Base-by-base conservation (phyloP, 768 basidiomycete species). In the Chlorophyllum brunneum region DNA sequence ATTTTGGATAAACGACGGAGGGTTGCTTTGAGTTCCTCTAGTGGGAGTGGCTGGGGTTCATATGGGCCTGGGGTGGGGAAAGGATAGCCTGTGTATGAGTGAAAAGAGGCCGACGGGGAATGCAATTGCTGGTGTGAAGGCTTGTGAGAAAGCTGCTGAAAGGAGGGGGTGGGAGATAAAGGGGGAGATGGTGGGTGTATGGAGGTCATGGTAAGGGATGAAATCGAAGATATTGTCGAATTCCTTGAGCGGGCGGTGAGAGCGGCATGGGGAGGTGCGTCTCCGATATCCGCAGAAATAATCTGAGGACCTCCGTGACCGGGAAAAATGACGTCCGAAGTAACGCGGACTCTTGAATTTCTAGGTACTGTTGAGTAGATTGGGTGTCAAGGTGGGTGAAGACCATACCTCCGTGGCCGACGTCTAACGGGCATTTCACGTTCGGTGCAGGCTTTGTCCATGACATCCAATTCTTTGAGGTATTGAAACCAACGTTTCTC, bases 1-100 rank as follows among this genome's bases (percentile, higher is more conserved):
- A 93, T 81, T 65, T 91, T 90, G 11, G 88, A 90, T 33, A 90
- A 74, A 9, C 91, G 78, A 22, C 88, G 80, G n/a, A 92, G 67
- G 9, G 85, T 88, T 16, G 76, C 64, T 61, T 85, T 86, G 51
- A 89, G 70, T 42, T 86, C 82, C 1, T 71, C 56, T 54, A 77
- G 67, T 8, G 75, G 67, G 8, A 69, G 54, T 27, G 38, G 60
- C 4, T 38, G 29, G 41, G 43, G 54, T 39, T 30, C 59, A 47
- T 29, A 51, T 46, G 24, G 45, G 33, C 48, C 55, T 26, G 48
- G 57, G 61, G 58, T 54, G 29, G 45, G 46, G 51, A 33, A 57
- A 49, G 39, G n/a, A 27, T 36, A 33, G 8, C 50, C 56, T 26
- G 58, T 48, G 31, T 54, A 46, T 30, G 60, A 34, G 37, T 58